A percentile compares a stretch with the other conserved stretches of the same genome.
Evolutionary conservation across 2,329 filamentous ascomycete genomes (phyloP).

Genomic region (Aureobasidium mangrovei): DNA sequence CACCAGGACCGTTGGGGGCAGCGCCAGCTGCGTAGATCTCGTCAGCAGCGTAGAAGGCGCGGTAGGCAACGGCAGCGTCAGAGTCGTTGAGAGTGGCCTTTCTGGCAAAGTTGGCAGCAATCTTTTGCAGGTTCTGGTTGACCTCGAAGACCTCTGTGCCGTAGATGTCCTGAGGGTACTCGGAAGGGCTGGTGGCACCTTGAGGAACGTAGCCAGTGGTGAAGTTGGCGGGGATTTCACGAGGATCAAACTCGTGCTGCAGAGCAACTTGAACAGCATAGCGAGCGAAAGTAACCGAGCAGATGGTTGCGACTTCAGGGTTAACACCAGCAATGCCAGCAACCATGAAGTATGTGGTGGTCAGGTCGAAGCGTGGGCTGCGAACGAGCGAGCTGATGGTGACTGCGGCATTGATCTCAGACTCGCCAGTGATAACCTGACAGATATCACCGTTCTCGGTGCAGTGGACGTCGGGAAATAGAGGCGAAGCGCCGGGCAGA

Average conservation of each 20-base stretch:
- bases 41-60: slow-evolving; percentile 27
- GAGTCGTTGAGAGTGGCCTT: slow-evolving; percentile 31
- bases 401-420: slow-evolving; percentile 61
- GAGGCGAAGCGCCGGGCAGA: slow-evolving; percentile 25
- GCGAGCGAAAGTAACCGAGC: slow-evolving; percentile 57
- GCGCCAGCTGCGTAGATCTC: slow-evolving; percentile 35
- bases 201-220: slow-evolving; percentile 61
- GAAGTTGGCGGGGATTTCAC: slow-evolving; percentile 58
- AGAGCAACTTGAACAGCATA: slow-evolving; percentile 66
- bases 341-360: slow-evolving; percentile 60
- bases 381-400: slow-evolving; percentile 55
- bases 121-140: slow-evolving; percentile 30
- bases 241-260: slow-evolving; percentile 65
- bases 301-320: slow-evolving; percentile 57
- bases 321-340: slow-evolving; percentile 68
- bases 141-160: slow-evolving; percentile 37
- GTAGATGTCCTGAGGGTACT: slow-evolving; percentile 32
- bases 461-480: slow-evolving; percentile 47
- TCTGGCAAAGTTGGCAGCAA: slow-evolving; percentile 28
- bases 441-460: slow-evolving; percentile 53
- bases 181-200: slow-evolving; percentile 45
- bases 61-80: slow-evolving; percentile 28
- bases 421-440: slow-evolving; percentile 55
- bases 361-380: slow-evolving; percentile 54
- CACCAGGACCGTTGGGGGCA: slow-evolving; percentile 40